Base-by-base conservation (phyloP, 2,329 filamentous ascomycete species). In the Chaetomiaceae sp. region DNA sequence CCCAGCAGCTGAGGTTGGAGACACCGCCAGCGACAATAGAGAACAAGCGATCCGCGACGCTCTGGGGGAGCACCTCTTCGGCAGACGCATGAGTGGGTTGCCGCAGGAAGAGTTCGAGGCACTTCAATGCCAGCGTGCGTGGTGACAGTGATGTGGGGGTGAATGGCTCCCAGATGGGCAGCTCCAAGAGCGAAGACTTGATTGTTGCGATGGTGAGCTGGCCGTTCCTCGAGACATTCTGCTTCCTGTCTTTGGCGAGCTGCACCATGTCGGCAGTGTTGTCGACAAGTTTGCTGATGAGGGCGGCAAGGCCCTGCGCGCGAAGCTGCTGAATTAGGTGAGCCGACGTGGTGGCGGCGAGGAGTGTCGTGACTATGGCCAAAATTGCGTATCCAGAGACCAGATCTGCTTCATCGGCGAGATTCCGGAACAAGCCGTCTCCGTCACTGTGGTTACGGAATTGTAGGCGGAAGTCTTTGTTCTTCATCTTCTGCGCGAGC, bases 361-460 rank as follows among this genome's bases (percentile, higher is more conserved):
- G 66, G 27, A 92, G 76, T 3, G 81, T 78, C 5, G 83, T 72
- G 5, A 89, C 72, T n/a, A 82, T 78, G 1, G 82, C 79, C n/a
- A 81, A 70, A 14, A 90, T 75, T 1, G 83, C 72, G 63, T 86
- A 87, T 6, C 83, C 83, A 47, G 78, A 77, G 33, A 87, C 71
- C 20, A 77, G 59, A 64, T 91, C 87, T 1, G 75, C 69, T 63
- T 86, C 81, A 45, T 75, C 73, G 1, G 75, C 77, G 9, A 88
- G 74, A 38, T 81, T 79, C 40, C 80, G 75, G 48, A 90, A 80
- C 15, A 96, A 74, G 27, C 80, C 80, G 50, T 83, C 79, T 57
- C 89, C 87, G 52, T 87, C 82, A 6, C 83, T 82, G 60, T 89
- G 85, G 57, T 91, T 85, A 19, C 87, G 78, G 62, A 96, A 91